These are phyloP conservation scores for Candida montana DNA, from an alignment of 805 yeast genomes.

Conservation along the genomic window DNA sequence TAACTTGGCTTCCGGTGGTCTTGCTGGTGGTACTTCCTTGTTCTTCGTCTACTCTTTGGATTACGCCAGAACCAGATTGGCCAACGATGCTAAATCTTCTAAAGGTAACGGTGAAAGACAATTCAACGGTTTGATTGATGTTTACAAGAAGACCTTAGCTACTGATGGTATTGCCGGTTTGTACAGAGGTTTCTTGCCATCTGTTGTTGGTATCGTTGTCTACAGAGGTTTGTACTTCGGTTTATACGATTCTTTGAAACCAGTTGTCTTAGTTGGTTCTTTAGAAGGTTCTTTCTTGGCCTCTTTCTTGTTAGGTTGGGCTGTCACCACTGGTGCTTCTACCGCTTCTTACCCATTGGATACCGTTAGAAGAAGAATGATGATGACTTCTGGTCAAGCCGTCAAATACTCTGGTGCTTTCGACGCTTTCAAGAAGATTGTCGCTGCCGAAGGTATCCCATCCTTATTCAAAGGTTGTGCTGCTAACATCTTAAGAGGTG, in stretches of 20 bases:
- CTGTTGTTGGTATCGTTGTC: slow-evolving; percentile 94
- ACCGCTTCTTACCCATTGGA: slow-evolving; percentile 99
- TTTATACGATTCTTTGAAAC: slow-evolving; percentile 94
- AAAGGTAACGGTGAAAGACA: slow-evolving; percentile 86
- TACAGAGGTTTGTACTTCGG: slow-evolving; percentile 99
- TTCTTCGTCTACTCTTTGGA: slow-evolving; percentile 94
- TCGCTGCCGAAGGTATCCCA: slow-evolving; percentile 90
- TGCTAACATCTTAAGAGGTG: slow-evolving; percentile 99
- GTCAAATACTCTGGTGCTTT: slow-evolving; percentile 94
- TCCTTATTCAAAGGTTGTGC: slow-evolving; percentile 99
- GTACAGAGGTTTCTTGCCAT: slow-evolving; percentile 99
- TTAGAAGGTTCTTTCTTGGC: slow-evolving; percentile 93
- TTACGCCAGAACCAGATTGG: slow-evolving; percentile 98
- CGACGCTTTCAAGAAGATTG: slow-evolving; percentile 87
- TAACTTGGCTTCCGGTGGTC: slow-evolving; percentile 98
- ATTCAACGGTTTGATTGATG: slow-evolving; percentile 96
- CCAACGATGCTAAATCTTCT: slow-evolving; percentile 92
- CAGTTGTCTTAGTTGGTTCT: slow-evolving; percentile 89
- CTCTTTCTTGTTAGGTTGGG: slow-evolving; percentile 95
- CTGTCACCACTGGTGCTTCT: slow-evolving; percentile 97
- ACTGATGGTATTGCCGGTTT: slow-evolving; percentile 97
- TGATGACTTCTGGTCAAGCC: slow-evolving; percentile 99
- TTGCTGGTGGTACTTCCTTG: slow-evolving; percentile 95
- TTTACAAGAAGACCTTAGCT: slow-evolving; percentile 91
- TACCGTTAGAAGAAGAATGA: slow-evolving; percentile 99